phyloP scores from a whole-genome alignment of 257 asterid genomes.

The Solanum boliviense region DNA sequence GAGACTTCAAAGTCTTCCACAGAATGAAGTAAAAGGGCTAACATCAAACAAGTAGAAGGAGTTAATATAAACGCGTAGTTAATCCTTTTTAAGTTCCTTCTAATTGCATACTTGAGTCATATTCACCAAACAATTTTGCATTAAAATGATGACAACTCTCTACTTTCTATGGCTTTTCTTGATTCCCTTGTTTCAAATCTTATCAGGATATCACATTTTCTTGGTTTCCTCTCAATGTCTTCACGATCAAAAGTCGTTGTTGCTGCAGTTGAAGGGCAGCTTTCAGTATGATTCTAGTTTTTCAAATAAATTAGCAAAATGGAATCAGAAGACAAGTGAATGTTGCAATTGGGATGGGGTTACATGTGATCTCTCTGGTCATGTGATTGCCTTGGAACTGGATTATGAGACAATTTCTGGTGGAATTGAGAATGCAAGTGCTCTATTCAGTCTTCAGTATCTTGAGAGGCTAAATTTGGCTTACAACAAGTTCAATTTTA shows the following conservation, averaged over 20 bases:
- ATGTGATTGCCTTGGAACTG: too few species aligned
- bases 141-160: constrained; percentile 9
- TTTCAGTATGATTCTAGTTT: too few species aligned
- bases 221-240: constrained; percentile 28
- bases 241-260: constrained; percentile 17
- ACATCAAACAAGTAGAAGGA: constrained; percentile 19
- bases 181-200: constrained; percentile 11
- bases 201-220: background rate
- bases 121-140: background rate
- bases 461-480: too few species aligned
- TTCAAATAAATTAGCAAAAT: too few species aligned
- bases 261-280: too few species aligned
- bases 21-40: background rate
- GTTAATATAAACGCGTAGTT: background rate
- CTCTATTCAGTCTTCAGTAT: too few species aligned
- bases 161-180: constrained; percentile 29
- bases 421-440: too few species aligned
- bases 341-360: too few species aligned
- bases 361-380: too few species aligned
- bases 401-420: too few species aligned
- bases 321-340: too few species aligned
- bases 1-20: background rate
- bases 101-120: background rate
- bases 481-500: too few species aligned
- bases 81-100: background rate